These are phyloP conservation scores for Fusarium ambrosium DNA, from an alignment of 2,329 filamentous ascomycete genomes.

Conservation along the genomic window DNA sequence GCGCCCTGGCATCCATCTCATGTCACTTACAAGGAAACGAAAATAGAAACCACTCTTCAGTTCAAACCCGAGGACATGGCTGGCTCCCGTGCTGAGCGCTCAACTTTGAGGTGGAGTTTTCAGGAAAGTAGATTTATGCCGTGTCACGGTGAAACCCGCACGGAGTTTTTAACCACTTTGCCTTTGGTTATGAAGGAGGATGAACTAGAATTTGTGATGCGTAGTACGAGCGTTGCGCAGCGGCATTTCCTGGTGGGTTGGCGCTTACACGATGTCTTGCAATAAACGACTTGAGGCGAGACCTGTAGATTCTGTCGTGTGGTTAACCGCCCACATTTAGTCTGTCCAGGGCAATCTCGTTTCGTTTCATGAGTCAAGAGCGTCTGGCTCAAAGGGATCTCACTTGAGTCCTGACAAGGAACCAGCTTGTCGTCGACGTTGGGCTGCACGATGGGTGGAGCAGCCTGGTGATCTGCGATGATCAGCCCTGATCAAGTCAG, in stretches of 20 bases:
- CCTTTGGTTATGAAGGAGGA: background rate
- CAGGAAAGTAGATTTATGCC: background rate
- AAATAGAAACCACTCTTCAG: slow-evolving; percentile 13
- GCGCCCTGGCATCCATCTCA: background rate
- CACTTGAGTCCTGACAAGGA: background rate
- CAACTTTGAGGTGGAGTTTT: background rate
- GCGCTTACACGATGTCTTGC: background rate
- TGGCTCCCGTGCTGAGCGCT: background rate
- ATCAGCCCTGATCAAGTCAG: slow-evolving; percentile 5
- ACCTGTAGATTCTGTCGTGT: background rate
- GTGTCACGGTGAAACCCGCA: slow-evolving; percentile 1
- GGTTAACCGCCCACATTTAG: background rate
- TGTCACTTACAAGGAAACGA: background rate
- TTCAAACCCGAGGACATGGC: background rate
- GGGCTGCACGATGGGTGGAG: background rate
- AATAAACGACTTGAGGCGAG: background rate
- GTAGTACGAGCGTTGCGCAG: slow-evolving; percentile 3
- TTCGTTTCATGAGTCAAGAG: slow-evolving; percentile 5
- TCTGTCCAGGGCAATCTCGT: background rate
- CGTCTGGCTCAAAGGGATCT: slow-evolving; percentile 2
- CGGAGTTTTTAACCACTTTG: background rate
- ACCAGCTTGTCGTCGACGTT: background rate
- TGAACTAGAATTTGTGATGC: background rate
- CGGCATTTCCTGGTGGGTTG: background rate
- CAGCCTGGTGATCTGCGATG: slow-evolving; percentile 2